A percentile compares a stretch with the other conserved stretches of the same genome.
Conservation (phyloP, 768 basidiomycete genomes). For the Suillus luteus region DNA sequence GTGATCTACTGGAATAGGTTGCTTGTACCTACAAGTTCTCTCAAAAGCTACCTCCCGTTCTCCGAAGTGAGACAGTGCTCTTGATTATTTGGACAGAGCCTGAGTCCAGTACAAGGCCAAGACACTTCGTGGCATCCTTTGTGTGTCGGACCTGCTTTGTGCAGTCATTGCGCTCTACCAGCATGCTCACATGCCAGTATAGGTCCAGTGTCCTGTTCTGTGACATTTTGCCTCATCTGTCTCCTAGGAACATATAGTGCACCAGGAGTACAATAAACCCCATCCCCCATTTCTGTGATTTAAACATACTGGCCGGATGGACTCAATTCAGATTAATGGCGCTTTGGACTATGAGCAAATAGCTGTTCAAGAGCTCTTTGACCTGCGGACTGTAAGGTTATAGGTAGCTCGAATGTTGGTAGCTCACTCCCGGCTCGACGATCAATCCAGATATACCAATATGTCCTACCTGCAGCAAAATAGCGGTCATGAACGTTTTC, state of each 20-base stretch:
- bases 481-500: background rate
- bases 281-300: background rate
- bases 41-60: background rate
- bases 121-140: background rate
- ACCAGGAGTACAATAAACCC: background rate
- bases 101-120: background rate
- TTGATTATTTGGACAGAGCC: background rate
- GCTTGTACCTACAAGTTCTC: background rate
- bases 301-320: background rate
- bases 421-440: background rate
- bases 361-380: background rate
- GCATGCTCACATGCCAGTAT: background rate
- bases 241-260: background rate
- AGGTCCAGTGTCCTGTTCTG: background rate
- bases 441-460: background rate
- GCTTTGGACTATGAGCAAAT: background rate
- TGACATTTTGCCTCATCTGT: background rate
- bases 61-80: conserved; percentile 6
- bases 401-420: too few relatives aligned
- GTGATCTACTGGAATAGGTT: background rate
- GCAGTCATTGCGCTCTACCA: background rate
- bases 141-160: background rate
- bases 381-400: background rate
- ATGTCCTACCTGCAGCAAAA: background rate
- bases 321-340: background rate